Evolutionary conservation across 371 early-diverging fungal species (phyloP).

Genomic region (Actinomucor elegans): DNA sequence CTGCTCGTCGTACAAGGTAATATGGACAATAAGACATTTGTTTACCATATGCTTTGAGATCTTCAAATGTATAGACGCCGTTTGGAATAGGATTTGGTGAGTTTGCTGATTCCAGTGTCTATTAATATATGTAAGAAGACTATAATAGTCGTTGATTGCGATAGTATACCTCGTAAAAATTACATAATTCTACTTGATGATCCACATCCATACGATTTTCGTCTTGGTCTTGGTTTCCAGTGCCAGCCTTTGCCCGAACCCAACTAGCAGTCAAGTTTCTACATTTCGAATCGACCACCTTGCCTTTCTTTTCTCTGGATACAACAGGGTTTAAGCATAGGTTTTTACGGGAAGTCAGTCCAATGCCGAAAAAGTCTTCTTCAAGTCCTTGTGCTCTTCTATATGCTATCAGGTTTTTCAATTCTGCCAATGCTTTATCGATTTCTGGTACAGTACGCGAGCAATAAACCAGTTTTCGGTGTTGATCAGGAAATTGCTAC

Average conservation of each 20-base stretch:
- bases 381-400: constrained; percentile 65
- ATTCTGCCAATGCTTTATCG: constrained; percentile 97
- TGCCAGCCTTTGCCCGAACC: constrained; percentile 80
- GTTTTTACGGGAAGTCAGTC: constrained; percentile 94
- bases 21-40: constrained; percentile 92
- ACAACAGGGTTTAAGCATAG: constrained; percentile 94
- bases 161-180: constrained; percentile 88
- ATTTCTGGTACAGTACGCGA: constrained; percentile 99
- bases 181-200: constrained; percentile 69
- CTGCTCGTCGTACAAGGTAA: constrained; percentile 87
- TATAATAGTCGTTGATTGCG: too few relatives aligned
- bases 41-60: constrained; percentile 80
- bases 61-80: constrained; percentile 97
- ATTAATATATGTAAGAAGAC: too few relatives aligned
- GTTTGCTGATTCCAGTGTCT: constrained; percentile 70
- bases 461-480: constrained; percentile 97
- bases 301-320: constrained; percentile 83
- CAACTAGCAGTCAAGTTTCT: constrained; percentile 92
- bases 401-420: constrained; percentile 91
- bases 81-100: constrained; percentile 72
- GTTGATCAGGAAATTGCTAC: constrained; percentile 79
- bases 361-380: constrained; percentile 92
- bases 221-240: constrained; percentile 25
- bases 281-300: constrained; percentile 89
- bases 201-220: constrained; percentile 35